Base-by-base conservation (phyloP, 192 early-diverging fungal genomes). In the Backusella tarrabulga region DNA sequence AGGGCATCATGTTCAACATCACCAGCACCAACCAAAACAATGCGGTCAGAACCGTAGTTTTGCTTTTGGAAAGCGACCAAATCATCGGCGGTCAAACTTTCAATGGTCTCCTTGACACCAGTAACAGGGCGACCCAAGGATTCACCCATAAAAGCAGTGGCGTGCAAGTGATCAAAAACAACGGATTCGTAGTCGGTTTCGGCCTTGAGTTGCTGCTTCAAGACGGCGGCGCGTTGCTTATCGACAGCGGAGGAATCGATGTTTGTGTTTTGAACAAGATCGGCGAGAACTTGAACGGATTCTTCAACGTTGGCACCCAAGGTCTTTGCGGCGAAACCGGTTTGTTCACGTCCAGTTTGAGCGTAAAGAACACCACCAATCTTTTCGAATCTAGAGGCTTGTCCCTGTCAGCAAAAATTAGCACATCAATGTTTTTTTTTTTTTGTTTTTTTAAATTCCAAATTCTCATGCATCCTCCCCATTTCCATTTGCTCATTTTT, bases 101-200 rank as follows among this genome's bases (percentile, higher is more conserved):
- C 85, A 80, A 99, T 97, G 87, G 98, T 97, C 79, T 95, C 94
- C 80, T 90, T 89, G 68, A 97, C 93, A 68, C 97, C 97, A 46
- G 97, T 90, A 81, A 97, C 96, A 68, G 97, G 98, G 80, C 90
- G 92, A 52, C 97, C 96, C 36, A 99, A 88, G 11, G 93, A 82
- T 77, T 91, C 89, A 74, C 92, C 90, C 88, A 97, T 96, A 91
- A 94, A 99, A 41, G 97, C 96, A 69, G 90, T 93, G 63, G 94
- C 96, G 83, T 99, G 97, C 87, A 99, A 87, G 77, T 99, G 96
- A 80, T 99, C 97, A 86, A 99, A 99, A 69, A 97, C 96, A 36
- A 98, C 97, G 84, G 98, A 95, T 81, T 98, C 96, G 85, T 95
- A 91, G 74, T 95, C 88, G 85, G 95, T 95, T 69, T 94, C 90